phyloP scores from a whole-genome alignment of 345 rosid species.

The Pelargonium nanum region DNA sequence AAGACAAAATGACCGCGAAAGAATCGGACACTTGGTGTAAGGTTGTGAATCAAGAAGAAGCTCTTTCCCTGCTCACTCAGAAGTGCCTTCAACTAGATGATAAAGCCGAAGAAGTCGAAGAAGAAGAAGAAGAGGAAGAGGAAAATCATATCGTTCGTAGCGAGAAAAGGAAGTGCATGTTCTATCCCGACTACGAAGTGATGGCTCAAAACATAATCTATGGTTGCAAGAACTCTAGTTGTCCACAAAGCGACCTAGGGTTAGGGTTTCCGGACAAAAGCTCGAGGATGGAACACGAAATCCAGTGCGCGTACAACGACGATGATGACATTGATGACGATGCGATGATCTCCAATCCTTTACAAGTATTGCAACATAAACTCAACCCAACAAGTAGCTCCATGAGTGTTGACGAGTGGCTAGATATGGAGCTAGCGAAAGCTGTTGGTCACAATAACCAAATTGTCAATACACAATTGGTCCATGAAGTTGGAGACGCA shows the following conservation, averaged over 20 bases:
- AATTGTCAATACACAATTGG: not conserved
- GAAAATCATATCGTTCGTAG: not conserved
- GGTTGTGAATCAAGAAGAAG: slow-evolving; percentile 51
- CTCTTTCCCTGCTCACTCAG: slow-evolving; percentile 14
- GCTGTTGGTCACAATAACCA: not conserved
- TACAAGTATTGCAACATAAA: not conserved
- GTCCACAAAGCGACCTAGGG: slow-evolving; percentile 21
- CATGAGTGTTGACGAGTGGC: not conserved
- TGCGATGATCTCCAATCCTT: not conserved
- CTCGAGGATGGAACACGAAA: slow-evolving; percentile 33
- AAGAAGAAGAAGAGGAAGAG: slow-evolving; percentile 6
- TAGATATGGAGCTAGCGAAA: not conserved
- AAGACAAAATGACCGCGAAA: slow-evolving; percentile 60
- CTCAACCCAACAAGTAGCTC: not conserved
- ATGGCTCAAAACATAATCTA: slow-evolving; percentile 8
- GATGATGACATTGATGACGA: not conserved
- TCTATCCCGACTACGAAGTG: slow-evolving; percentile 2
- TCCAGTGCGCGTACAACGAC: slow-evolving; percentile 12
- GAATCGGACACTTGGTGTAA: slow-evolving; percentile 50
- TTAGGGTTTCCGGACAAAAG: slow-evolving; percentile 30
- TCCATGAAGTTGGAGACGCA: slow-evolving; percentile 10
- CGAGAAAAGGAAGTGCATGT: slow-evolving; percentile 19
- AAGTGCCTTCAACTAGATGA: slow-evolving; percentile 16
- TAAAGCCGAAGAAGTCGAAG: slow-evolving; percentile 8
- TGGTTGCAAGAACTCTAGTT: slow-evolving; percentile 22